Percentiles rank a stretch among this genome's conserved stretches.
Evolutionary conservation across 2,329 filamentous ascomycete genomes (phyloP).

Genomic region (Knufia petricola): DNA sequence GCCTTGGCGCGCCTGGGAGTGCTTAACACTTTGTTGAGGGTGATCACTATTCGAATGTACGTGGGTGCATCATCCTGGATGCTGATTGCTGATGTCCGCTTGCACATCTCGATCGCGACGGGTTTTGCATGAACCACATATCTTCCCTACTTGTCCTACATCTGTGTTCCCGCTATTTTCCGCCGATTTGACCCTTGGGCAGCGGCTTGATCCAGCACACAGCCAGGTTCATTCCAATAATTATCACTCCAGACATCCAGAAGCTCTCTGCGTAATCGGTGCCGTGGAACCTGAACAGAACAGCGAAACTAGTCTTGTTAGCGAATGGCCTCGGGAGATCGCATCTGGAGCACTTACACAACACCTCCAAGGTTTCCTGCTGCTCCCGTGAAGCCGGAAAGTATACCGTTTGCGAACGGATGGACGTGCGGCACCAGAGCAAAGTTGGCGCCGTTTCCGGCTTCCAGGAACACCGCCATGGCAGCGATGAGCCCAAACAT

Average conservation of each 20-base stretch:
- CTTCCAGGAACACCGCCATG: constrained; percentile 73
- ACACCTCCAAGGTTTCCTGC: constrained; percentile 78
- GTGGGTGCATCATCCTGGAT: too few species aligned
- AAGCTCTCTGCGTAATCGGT: constrained; percentile 59
- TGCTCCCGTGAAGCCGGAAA: constrained; percentile 70
- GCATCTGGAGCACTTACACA: constrained; percentile 53
- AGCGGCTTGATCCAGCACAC: constrained; percentile 56
- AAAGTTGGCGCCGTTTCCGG: constrained; percentile 78
- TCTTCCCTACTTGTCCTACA: too few species aligned
- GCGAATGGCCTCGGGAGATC: background rate
- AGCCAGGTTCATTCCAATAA: constrained; percentile 57
- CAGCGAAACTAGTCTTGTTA: background rate
- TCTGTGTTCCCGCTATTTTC: too few species aligned
- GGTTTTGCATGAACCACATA: too few species aligned
- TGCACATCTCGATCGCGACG: too few species aligned
- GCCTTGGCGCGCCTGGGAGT: too few species aligned
- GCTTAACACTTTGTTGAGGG: too few species aligned
- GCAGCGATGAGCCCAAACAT: constrained; percentile 71
- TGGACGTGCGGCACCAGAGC: constrained; percentile 78
- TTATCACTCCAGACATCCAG: constrained; percentile 74
- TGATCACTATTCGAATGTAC: too few species aligned
- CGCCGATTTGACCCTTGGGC: constrained; percentile 43
- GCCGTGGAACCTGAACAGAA: constrained; percentile 69
- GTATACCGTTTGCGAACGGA: constrained; percentile 67
- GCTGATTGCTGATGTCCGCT: too few species aligned